A percentile compares a stretch with the other conserved stretches of the same genome.
Conservation (phyloP, 2,329 filamentous ascomycete species). For the Aureobasidium pullulans region DNA sequence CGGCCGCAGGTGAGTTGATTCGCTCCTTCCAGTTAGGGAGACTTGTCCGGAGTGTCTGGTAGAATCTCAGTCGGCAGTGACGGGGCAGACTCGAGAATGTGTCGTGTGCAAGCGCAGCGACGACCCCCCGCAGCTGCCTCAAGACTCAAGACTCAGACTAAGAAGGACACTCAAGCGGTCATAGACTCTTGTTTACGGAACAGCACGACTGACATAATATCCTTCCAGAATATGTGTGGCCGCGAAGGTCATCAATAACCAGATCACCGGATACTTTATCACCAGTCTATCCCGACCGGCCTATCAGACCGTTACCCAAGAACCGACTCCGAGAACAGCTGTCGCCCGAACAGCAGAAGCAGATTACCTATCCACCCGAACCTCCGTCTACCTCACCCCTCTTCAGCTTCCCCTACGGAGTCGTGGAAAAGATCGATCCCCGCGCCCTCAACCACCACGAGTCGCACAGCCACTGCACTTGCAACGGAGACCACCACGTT, state of each 20-base stretch:
- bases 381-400: constrained; percentile 64
- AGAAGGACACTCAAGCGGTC: background rate
- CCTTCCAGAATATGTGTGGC: constrained; percentile 13
- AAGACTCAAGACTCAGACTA: too few species aligned
- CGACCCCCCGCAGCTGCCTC: constrained; percentile 6
- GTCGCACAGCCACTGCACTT: constrained; percentile 43
- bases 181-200: background rate
- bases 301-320: constrained; percentile 87
- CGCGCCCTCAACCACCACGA: constrained; percentile 27
- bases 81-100: background rate
- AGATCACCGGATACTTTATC: constrained; percentile 59
- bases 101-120: constrained; percentile 3
- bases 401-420: constrained; percentile 60
- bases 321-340: constrained; percentile 80
- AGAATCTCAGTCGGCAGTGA: background rate
- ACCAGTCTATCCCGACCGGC: constrained; percentile 76
- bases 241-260: constrained; percentile 18
- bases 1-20: constrained; percentile 7
- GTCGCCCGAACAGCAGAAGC: constrained; percentile 73
- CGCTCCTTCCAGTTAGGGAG: background rate
- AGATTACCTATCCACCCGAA: constrained; percentile 73
- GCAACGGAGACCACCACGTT: constrained; percentile 35
- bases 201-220: background rate
- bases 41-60: background rate
- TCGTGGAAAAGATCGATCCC: constrained; percentile 23